These are phyloP conservation scores for Avena insularis DNA, from an alignment of 176 grass and related monocot species.

Conservation along the genomic window DNA sequence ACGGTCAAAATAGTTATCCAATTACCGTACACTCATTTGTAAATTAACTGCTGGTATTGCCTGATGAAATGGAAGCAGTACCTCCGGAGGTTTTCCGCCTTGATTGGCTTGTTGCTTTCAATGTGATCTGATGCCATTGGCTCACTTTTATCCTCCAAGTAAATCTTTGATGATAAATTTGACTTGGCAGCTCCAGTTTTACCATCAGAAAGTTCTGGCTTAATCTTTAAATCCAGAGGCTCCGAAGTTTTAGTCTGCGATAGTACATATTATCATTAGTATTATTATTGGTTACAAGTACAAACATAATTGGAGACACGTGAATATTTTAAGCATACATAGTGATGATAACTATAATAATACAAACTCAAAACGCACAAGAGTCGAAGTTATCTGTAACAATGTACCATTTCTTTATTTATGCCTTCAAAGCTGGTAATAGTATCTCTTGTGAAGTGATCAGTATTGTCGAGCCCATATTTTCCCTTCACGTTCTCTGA, in stretches of 20 bases:
- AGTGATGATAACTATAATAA: not conserved
- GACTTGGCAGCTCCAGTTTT: not conserved
- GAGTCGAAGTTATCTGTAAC: not conserved
- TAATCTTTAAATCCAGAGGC: not conserved
- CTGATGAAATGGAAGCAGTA: slow-evolving; percentile 23
- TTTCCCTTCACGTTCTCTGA: slow-evolving; percentile 4
- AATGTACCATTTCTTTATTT: not conserved
- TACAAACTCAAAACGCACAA: not conserved
- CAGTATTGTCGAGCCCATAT: not conserved
- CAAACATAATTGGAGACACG: not conserved
- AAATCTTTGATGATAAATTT: not conserved
- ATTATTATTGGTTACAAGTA: not conserved
- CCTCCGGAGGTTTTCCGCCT: slow-evolving; percentile 37
- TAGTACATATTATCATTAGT: not conserved
- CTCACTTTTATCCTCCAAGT: not conserved
- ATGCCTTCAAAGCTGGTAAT: not conserved
- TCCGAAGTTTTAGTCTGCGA: not conserved
- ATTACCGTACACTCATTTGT: not conserved
- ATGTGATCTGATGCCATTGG: slow-evolving; percentile 33
- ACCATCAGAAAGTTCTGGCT: not conserved
- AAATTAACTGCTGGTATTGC: not conserved
- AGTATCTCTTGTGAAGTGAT: not conserved
- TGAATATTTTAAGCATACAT: not conserved
- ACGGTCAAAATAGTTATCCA: not conserved
- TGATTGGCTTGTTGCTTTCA: slow-evolving; percentile 22